Evolutionary conservation across 352 stramenopile genomes (phyloP).

Genomic region (Phytophthora ohioensis): DNA sequence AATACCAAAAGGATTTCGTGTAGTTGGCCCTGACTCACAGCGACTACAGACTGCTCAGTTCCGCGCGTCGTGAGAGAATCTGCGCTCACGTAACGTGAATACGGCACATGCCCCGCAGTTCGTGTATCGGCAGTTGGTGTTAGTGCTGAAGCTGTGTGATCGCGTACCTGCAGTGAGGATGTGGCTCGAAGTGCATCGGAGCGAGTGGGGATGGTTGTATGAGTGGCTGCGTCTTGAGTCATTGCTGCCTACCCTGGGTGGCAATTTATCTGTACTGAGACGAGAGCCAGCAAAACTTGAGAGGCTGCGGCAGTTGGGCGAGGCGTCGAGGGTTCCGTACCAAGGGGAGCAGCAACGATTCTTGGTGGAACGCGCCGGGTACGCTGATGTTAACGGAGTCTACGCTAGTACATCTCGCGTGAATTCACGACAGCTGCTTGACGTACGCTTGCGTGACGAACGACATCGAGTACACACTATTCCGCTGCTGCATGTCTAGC

Average conservation of each 20-base stretch:
- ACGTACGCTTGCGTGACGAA: constrained; percentile 74
- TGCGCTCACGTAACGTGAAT: constrained; percentile 70
- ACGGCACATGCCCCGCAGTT: constrained; percentile 79
- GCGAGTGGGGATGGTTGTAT: constrained; percentile 86
- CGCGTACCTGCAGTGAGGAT: constrained; percentile 62
- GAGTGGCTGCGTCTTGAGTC: constrained; percentile 89
- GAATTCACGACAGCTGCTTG: constrained; percentile 74
- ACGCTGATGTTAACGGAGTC: no score
- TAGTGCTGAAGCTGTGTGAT: constrained; percentile 73
- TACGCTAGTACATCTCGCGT: no score
- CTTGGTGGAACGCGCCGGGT: no score
- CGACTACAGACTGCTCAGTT: constrained; percentile 77
- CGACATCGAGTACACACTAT: constrained; percentile 93
- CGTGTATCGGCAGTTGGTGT: constrained; percentile 80
- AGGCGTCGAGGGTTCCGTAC: no score
- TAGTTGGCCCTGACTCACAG: constrained; percentile 70
- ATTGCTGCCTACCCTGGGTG: no score
- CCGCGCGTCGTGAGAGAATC: constrained; percentile 69
- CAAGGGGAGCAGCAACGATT: no score
- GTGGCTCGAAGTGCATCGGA: constrained; percentile 70
- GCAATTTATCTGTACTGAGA: no score
- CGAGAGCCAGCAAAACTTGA: no score
- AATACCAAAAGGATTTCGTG: constrained; percentile 71
- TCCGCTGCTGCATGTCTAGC: constrained; percentile 98
- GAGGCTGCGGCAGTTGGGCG: no score